Evolutionary conservation across 257 asterid species (phyloP).

Genomic region (Ilex asprella): DNA sequence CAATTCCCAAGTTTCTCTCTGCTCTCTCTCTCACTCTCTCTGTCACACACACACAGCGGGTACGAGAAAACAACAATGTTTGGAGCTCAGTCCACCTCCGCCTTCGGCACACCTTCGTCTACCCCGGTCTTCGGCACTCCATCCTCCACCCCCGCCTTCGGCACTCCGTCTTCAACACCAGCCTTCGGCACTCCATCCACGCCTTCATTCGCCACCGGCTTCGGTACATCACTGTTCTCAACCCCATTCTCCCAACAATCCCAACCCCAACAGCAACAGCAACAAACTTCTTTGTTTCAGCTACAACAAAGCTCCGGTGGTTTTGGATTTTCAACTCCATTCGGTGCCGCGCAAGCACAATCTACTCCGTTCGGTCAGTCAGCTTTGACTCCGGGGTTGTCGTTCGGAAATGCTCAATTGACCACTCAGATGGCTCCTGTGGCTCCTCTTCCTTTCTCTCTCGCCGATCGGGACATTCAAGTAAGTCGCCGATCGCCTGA

Average conservation of each 20-base stretch:
- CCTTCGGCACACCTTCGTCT: conserved; percentile 51
- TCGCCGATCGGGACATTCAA: conserved; percentile 92
- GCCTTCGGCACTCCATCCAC: background rate
- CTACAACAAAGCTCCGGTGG: conserved; percentile 17
- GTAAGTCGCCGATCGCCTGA: conserved; percentile 16
- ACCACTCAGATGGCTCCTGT: conserved; percentile 99
- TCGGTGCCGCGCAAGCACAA: conserved; percentile 46
- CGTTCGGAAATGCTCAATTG: conserved; percentile 61
- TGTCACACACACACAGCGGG: conserved; percentile 9
- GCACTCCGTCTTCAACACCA: conserved; percentile 30
- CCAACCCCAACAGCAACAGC: conserved; percentile 27
- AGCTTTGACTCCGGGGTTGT: conserved; percentile 29
- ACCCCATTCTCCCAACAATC: conserved; percentile 2
- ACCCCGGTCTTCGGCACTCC: conserved; percentile 26
- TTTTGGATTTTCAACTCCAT: conserved; percentile 54
- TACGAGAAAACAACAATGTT: background rate
- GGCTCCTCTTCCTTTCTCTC: conserved; percentile 84
- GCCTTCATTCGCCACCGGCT: background rate
- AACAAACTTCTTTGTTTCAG: too few relatives aligned
- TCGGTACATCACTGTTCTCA: background rate
- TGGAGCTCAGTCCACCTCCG: conserved; percentile 11
- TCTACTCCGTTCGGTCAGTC: conserved; percentile 38
- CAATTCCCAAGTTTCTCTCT: too few relatives aligned
- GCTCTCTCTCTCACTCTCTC: conserved; percentile 23
- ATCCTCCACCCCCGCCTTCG: conserved; percentile 27